These are phyloP conservation scores for Sphaerosporella brunnea DNA, from an alignment of 495 filamentous ascomycete species.

Conservation along the genomic window DNA sequence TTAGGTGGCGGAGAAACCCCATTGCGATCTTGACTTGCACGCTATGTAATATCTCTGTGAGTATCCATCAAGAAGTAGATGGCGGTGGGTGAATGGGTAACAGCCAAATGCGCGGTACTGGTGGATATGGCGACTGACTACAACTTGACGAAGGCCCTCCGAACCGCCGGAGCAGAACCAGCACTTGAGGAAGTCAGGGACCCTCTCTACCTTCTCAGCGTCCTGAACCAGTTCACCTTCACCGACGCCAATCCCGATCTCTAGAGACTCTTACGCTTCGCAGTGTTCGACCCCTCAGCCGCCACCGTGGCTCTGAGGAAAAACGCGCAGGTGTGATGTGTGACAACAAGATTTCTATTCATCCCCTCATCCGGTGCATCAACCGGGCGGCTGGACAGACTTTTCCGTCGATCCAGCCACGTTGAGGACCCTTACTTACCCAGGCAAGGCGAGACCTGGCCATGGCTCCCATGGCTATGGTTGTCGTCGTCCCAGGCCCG, in stretches of 20 bases:
- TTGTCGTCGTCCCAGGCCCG: too few species aligned
- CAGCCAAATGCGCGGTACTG: slow-evolving; percentile 32
- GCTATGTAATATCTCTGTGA: slow-evolving; percentile 32
- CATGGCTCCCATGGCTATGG: too few species aligned
- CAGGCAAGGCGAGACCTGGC: too few species aligned
- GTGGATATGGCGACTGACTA: slow-evolving; percentile 31
- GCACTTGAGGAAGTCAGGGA: slow-evolving; percentile 30
- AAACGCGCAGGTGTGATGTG: too few species aligned
- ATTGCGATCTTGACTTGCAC: slow-evolving; percentile 30
- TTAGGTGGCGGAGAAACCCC: slow-evolving; percentile 29
- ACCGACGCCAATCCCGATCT: not conserved
- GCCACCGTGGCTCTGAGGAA: slow-evolving; percentile 2
- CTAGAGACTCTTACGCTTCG: slow-evolving; percentile 11
- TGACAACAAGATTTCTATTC: too few species aligned
- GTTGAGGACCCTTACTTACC: too few species aligned
- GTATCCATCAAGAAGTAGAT: not conserved
- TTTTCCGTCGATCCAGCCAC: too few species aligned
- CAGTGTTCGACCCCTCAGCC: slow-evolving; percentile 9
- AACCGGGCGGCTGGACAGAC: too few species aligned
- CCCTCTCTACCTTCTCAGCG: slow-evolving; percentile 30
- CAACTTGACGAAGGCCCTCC: slow-evolving; percentile 4
- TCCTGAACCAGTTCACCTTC: slow-evolving; percentile 31
- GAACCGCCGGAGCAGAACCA: slow-evolving; percentile 17
- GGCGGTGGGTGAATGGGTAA: slow-evolving; percentile 17
- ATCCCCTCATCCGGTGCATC: too few species aligned